Percentiles rank a stretch among this genome's conserved stretches.
Conservation (phyloP, 208 protist species). For the Angomonas deanei region DNA sequence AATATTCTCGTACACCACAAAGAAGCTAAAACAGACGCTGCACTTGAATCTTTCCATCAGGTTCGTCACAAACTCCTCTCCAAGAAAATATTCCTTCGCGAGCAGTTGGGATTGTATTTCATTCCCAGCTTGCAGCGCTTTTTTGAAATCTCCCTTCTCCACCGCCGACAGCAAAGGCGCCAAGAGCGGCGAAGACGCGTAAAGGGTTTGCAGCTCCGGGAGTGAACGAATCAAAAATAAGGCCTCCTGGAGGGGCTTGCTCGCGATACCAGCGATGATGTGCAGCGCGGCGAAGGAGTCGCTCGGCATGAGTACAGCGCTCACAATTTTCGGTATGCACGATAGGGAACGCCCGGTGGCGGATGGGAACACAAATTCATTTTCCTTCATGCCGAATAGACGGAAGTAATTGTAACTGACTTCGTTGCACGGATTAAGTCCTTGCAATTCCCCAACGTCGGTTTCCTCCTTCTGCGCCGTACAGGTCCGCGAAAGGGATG, state of each 20-base stretch:
- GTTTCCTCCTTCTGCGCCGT: neutral
- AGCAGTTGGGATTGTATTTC: neutral
- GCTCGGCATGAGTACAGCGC: neutral
- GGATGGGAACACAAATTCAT: neutral
- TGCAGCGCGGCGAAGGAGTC: slow-evolving; percentile 10
- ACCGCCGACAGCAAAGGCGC: slow-evolving; percentile 6
- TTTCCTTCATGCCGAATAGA: neutral
- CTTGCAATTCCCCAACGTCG: neutral
- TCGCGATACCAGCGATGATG: slow-evolving; percentile 20
- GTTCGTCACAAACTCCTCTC: too few species aligned
- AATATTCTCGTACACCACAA: neutral
- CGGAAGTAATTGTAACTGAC: neutral
- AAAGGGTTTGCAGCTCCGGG: slow-evolving; percentile 15
- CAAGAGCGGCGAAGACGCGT: slow-evolving; percentile 10
- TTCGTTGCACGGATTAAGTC: neutral
- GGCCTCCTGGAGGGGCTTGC: slow-evolving; percentile 14
- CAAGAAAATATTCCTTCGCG: neutral
- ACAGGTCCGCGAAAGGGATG: slow-evolving; percentile 6
- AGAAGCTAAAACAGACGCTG: too few species aligned
- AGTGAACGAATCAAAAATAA: slow-evolving; percentile 7
- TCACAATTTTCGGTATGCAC: neutral
- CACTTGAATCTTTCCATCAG: too few species aligned
- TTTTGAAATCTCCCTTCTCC: neutral
- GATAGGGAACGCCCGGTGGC: neutral
- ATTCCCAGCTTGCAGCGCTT: neutral